A percentile compares a stretch with the other conserved stretches of the same genome.
Evolutionary conservation across 2,329 filamentous ascomycete genomes (phyloP).

Genomic region (Ascochyta viciae-villosae): DNA sequence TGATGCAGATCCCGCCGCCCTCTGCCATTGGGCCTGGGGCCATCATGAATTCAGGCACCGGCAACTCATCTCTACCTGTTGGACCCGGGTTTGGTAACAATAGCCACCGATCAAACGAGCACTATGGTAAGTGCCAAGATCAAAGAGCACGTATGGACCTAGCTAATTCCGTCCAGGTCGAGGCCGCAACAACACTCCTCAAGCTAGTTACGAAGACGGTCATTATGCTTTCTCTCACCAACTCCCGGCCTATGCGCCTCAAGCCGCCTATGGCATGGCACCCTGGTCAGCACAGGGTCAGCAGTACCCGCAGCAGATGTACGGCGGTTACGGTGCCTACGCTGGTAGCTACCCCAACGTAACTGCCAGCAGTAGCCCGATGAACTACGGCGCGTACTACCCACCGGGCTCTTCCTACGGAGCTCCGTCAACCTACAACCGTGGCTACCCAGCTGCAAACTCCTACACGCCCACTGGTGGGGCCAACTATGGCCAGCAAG

Average conservation of each 20-base stretch:
- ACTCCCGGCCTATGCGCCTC: slow-evolving; percentile 33
- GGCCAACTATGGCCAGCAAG: slow-evolving; percentile 25
- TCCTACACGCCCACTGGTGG: slow-evolving; percentile 26
- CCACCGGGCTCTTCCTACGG: slow-evolving; percentile 36
- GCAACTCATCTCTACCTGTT: slow-evolving; percentile 33
- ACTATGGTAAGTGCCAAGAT: slow-evolving; percentile 33
- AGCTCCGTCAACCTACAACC: slow-evolving; percentile 33
- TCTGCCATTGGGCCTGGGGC: slow-evolving; percentile 50
- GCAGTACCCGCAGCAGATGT: slow-evolving; percentile 29
- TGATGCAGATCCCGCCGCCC: slow-evolving; percentile 44
- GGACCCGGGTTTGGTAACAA: slow-evolving; percentile 44
- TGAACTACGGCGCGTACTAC: slow-evolving; percentile 43
- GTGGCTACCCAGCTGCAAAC: slow-evolving; percentile 24
- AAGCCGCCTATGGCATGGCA: slow-evolving; percentile 35
- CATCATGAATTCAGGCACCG: slow-evolving; percentile 34
- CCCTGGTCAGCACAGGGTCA: slow-evolving; percentile 34
- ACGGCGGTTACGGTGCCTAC: slow-evolving; percentile 29
- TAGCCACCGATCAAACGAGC: slow-evolving; percentile 33
- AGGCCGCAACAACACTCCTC: slow-evolving; percentile 25
- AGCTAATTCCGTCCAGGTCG: slow-evolving; percentile 27
- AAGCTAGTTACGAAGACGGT: slow-evolving; percentile 34
- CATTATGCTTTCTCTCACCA: slow-evolving; percentile 44
- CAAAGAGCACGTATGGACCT: background rate
- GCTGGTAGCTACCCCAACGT: slow-evolving; percentile 29
- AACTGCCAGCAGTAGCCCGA: slow-evolving; percentile 37